Base-by-base conservation (phyloP, 106 monocot genomes). In the Allium cepa region DNA sequence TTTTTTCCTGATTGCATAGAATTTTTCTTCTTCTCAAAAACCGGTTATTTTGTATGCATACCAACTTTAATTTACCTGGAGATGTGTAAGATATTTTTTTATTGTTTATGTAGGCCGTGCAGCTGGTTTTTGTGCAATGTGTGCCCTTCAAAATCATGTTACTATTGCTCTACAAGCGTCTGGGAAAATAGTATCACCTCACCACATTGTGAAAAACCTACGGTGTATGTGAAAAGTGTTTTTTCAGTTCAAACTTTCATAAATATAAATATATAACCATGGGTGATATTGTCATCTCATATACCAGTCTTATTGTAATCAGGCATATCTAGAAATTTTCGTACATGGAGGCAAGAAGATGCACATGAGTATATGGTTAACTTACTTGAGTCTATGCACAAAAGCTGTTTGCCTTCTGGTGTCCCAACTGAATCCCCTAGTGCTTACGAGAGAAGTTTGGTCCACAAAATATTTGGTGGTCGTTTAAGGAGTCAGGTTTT, bases 321-420 rank as follows among this genome's bases (percentile, higher is more conserved):
- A 99, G 97, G 84, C 75, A 76, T 99, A 60, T 99, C 99, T 58
- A 78, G 93, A 9, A 93, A 77, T 85, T 99, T 99, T 73, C 89
- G 81, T 17, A 83, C 80, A 67, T 78, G 80, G 17, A 90, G 99
- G 77, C 99, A 99, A 72, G 99, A 99, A 82, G 99, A 99, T 76
- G 99, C 99, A 50, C 99, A 99, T 63, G 99, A 99, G 63, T 90
- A 93, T 70, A 99, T 99, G 99, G 85, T 99, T 66, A 87, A 87
- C 68, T 76, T 99, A 77, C 85, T 99, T 49, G 99, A 93, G 68
- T 93, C 93, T 16, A 93, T 99, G 93, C 99, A 99, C 51, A 99
- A 87, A 69, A 90, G 99, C 36, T 99, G 90, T 79, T 83, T 99
- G 63, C 99, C 99, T 63, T 93, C 80, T 74, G 96, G 96, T 46